These are phyloP conservation scores for Wallacemonas collosoma DNA, from an alignment of 208 protist species.

Conservation along the genomic window DNA sequence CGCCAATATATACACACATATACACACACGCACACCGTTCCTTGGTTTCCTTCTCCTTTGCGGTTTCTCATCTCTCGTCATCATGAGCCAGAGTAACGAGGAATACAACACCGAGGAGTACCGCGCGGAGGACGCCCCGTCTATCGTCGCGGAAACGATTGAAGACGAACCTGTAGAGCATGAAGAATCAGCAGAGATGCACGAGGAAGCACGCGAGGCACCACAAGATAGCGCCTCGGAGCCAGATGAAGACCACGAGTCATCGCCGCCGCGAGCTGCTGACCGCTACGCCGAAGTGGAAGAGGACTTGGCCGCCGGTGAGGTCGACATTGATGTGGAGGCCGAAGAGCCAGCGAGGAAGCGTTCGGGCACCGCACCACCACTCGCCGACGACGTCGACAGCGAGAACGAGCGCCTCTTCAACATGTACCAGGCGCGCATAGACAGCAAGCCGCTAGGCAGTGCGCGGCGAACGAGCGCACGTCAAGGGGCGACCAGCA, in stretches of 20 bases:
- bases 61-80: not conserved
- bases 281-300: not conserved
- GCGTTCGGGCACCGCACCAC: not conserved
- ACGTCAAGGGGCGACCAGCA: not conserved
- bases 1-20: not conserved
- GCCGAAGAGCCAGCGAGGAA: not conserved
- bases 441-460: conserved; percentile 12
- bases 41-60: not conserved
- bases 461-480: not conserved
- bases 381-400: not conserved
- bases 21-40: not conserved
- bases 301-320: not conserved
- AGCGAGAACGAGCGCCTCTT: conserved; percentile 18
- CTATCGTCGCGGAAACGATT: not conserved
- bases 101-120: not conserved
- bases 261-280: not conserved
- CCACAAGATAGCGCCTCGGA: conserved; percentile 9
- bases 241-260: conserved; percentile 6
- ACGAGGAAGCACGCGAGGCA: not conserved
- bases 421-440: conserved; percentile 16
- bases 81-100: conserved; percentile 11
- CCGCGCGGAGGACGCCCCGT: not conserved
- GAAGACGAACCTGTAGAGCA: not conserved
- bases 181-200: not conserved
- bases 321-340: not conserved